These are phyloP conservation scores for Leccinum sublutescens DNA, from an alignment of 768 basidiomycete species.

Conservation along the genomic window DNA sequence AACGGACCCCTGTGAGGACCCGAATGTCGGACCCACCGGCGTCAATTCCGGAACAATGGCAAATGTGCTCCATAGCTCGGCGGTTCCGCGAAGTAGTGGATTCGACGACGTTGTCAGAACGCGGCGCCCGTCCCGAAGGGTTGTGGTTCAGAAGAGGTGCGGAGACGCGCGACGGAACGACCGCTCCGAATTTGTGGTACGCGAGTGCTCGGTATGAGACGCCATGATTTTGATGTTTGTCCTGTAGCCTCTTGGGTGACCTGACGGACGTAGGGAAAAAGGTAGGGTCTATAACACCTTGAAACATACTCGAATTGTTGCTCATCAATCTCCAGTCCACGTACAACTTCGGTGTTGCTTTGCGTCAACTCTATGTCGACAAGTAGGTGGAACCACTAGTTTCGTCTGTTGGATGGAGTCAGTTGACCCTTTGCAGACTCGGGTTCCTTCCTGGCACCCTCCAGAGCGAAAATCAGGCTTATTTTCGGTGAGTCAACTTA, in stretches of 20 bases:
- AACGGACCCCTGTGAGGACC: slow-evolving; percentile 73
- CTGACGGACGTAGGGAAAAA: slow-evolving; percentile 55
- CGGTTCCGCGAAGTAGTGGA: slow-evolving; percentile 48
- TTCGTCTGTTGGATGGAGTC: neutral
- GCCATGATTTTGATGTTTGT: neutral
- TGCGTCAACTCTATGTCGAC: slow-evolving; percentile 66
- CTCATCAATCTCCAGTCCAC: slow-evolving; percentile 49
- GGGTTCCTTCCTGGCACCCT: slow-evolving; percentile 59
- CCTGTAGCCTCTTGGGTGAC: slow-evolving; percentile 57
- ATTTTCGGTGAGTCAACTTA: slow-evolving; percentile 51
- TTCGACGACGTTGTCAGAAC: slow-evolving; percentile 16
- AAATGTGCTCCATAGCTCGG: slow-evolving; percentile 56
- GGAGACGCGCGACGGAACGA: slow-evolving; percentile 55
- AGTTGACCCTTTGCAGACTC: slow-evolving; percentile 41
- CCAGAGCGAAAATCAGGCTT: slow-evolving; percentile 43
- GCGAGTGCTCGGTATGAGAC: slow-evolving; percentile 16
- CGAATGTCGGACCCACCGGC: slow-evolving; percentile 61
- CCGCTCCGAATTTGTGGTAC: slow-evolving; percentile 63
- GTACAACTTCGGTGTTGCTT: slow-evolving; percentile 54
- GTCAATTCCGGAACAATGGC: slow-evolving; percentile 67
- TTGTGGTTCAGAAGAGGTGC: slow-evolving; percentile 47
- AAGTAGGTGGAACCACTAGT: slow-evolving; percentile 38
- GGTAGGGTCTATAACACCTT: slow-evolving; percentile 35
- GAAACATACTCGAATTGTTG: neutral
- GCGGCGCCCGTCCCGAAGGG: slow-evolving; percentile 17